A percentile compares a stretch with the other conserved stretches of the same genome.
phyloP scores from a whole-genome alignment of 345 rosid species.

The Hevea brasiliensis region DNA sequence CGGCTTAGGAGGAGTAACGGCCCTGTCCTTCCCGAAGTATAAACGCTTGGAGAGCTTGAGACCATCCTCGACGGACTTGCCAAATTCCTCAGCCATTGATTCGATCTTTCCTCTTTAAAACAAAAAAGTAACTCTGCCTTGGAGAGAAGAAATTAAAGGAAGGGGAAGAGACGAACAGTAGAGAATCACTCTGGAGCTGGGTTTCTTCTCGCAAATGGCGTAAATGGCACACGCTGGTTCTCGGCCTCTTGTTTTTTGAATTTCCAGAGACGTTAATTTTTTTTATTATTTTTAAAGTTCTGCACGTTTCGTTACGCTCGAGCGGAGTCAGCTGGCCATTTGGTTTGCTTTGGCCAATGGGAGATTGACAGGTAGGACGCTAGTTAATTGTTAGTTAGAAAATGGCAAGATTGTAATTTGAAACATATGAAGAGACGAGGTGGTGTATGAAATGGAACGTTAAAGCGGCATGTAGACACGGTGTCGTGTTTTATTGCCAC shows the following conservation, averaged over 20 bases:
- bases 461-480: background rate
- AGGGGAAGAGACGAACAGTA: background rate
- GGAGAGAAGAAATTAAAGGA: background rate
- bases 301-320: background rate
- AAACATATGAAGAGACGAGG: no score
- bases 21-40: slow-evolving; percentile 77
- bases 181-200: slow-evolving; percentile 32
- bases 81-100: slow-evolving; percentile 65
- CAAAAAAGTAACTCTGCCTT: no score
- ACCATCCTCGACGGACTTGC: slow-evolving; percentile 79
- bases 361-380: slow-evolving; percentile 1
- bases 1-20: slow-evolving; percentile 61
- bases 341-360: background rate
- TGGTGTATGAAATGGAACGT: background rate
- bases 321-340: background rate
- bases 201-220: slow-evolving; percentile 10
- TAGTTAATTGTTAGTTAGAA: background rate
- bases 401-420: no score
- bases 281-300: background rate
- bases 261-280: background rate
- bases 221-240: background rate
- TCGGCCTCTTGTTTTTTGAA: background rate
- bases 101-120: background rate
- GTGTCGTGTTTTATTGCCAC: background rate
- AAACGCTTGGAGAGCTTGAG: slow-evolving; percentile 70